Evolutionary conservation across 2,329 filamentous ascomycete genomes (phyloP).

Genomic region (Neophaeococcomyces aloes): DNA sequence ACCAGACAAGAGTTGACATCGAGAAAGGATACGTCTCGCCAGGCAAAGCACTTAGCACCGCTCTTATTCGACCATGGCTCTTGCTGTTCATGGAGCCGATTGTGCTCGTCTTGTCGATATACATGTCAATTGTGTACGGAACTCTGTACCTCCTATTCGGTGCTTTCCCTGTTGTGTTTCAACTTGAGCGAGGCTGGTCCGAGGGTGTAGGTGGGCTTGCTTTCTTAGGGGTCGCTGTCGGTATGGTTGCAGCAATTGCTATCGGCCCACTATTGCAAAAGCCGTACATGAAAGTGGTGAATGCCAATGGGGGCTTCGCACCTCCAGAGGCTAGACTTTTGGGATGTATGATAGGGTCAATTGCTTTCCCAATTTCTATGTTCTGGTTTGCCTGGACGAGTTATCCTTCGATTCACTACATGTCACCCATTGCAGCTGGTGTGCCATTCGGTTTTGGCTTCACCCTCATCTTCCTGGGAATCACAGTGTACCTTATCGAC

Average conservation of each 20-base stretch:
- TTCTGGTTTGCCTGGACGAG: slow-evolving; percentile 64
- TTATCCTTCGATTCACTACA: slow-evolving; percentile 46
- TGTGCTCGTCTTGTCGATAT: slow-evolving; percentile 51
- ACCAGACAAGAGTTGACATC: slow-evolving; percentile 44
- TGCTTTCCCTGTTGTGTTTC: slow-evolving; percentile 57
- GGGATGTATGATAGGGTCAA: slow-evolving; percentile 50
- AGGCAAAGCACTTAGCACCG: slow-evolving; percentile 43
- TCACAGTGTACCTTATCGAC: slow-evolving; percentile 48
- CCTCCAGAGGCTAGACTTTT: slow-evolving; percentile 58
- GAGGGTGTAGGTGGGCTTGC: slow-evolving; percentile 51
- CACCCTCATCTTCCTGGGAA: slow-evolving; percentile 29
- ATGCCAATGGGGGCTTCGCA: slow-evolving; percentile 43
- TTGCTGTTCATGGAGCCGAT: slow-evolving; percentile 62
- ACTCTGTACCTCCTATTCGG: slow-evolving; percentile 50
- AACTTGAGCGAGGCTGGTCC: slow-evolving; percentile 48
- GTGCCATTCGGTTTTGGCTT: slow-evolving; percentile 49
- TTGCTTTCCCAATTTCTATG: slow-evolving; percentile 52
- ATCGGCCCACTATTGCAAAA: slow-evolving; percentile 49
- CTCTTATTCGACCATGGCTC: slow-evolving; percentile 56
- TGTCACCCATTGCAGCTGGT: slow-evolving; percentile 39
- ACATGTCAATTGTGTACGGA: slow-evolving; percentile 43
- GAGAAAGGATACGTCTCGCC: slow-evolving; percentile 34
- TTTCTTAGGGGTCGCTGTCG: slow-evolving; percentile 59
- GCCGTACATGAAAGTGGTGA: slow-evolving; percentile 39
- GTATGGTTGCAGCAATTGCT: slow-evolving; percentile 50